phyloP scores from a whole-genome alignment of 2,329 filamentous ascomycete species.

The Onygenales sp. region DNA sequence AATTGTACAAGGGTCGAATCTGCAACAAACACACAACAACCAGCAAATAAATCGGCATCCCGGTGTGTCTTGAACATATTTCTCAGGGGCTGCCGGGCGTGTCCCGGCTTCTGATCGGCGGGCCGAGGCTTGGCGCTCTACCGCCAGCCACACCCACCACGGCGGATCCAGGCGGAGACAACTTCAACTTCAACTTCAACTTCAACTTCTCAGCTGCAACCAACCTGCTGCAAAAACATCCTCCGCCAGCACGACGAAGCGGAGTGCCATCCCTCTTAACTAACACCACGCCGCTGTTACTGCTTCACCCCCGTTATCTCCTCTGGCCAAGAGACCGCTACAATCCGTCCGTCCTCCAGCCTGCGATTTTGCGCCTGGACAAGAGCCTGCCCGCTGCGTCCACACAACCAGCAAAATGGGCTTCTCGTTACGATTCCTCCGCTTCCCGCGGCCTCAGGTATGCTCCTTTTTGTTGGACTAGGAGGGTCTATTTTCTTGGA shows the following conservation, averaged over 20 bases:
- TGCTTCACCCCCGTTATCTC: too few species aligned
- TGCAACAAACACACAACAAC: not conserved
- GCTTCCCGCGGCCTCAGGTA: conserved; percentile 43
- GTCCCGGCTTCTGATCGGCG: not conserved
- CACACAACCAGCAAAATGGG: conserved; percentile 23
- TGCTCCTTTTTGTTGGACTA: conserved; percentile 7
- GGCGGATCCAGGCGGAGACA: not conserved
- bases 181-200: too few species aligned
- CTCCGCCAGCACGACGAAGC: too few species aligned
- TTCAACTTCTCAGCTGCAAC: too few species aligned
- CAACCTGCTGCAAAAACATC: too few species aligned
- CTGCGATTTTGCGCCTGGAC: not conserved
- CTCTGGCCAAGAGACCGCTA: too few species aligned
- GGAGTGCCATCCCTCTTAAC: too few species aligned
- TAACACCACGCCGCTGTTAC: too few species aligned
- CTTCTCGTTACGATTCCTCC: conserved; percentile 32
- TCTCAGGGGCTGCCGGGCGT: not conserved
- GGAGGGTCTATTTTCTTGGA: not conserved
- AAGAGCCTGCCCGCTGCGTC: not conserved
- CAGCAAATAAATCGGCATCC: not conserved
- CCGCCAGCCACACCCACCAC: not conserved
- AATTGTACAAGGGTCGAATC: too few species aligned
- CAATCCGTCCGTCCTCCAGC: not conserved
- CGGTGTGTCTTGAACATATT: not conserved
- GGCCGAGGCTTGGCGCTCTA: not conserved